phyloP scores from a whole-genome alignment of 441 rosid genomes.

The Hypseocharis bilobata region DNA sequence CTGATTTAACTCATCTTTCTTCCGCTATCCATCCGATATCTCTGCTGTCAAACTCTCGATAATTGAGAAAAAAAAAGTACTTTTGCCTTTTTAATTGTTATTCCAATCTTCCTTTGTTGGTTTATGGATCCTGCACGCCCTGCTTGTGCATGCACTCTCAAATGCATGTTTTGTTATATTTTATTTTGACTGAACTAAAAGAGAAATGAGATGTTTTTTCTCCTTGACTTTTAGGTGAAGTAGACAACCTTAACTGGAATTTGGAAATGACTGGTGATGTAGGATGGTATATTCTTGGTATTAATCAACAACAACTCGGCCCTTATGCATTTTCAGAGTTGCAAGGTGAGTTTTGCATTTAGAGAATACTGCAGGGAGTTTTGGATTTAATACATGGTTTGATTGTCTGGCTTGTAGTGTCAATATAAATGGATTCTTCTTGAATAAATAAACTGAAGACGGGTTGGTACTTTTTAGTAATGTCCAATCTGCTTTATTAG shows the following conservation, averaged over 20 bases:
- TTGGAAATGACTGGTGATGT: conserved; percentile 28
- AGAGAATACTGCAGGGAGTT: neutral
- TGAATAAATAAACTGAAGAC: conserved; percentile 11
- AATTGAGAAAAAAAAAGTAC: no score
- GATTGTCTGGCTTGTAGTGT: neutral
- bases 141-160: neutral
- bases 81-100: neutral
- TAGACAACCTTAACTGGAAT: conserved; percentile 8
- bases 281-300: conserved; percentile 52
- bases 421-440: conserved; percentile 4
- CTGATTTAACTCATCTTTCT: no score
- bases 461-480: neutral
- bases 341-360: conserved; percentile 34
- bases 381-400: neutral
- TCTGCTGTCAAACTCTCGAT: no score
- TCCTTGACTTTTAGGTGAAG: conserved; percentile 11
- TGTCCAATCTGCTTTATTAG: neutral
- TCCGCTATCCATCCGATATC: no score
- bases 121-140: no score
- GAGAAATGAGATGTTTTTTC: neutral
- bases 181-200: neutral
- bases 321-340: conserved; percentile 49
- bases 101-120: neutral
- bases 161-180: neutral
- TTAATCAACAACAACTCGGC: conserved; percentile 42